Base-by-base conservation (phyloP, 352 stramenopile genomes). In the Globisporangium middletonii region DNA sequence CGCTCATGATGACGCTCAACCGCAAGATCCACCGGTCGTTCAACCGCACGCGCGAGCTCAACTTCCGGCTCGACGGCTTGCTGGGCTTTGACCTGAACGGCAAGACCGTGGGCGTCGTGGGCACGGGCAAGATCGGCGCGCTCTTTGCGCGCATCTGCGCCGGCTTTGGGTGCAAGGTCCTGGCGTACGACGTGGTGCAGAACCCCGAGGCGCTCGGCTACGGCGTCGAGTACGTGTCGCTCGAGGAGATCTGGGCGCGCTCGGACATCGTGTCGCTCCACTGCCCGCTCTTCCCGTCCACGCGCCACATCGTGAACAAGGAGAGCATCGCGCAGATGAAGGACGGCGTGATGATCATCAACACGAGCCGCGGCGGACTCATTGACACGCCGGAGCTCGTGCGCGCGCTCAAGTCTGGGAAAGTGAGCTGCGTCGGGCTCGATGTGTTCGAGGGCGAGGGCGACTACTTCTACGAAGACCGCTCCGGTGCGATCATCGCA, bases 261-360 rank as follows among this genome's bases (percentile, higher is more conserved):
- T 83, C 79, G 42, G 88, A 97, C 59, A 86, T 97, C 53, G 89
- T 97, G 33, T 92, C 85, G 57, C 72, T 96, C 16, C 83, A 95
- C 66, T 89, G 87, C 57, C 89, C 91, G 8, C 68, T 97, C 8
- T 77, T 95, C 50, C 74, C 77, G 27, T 73, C 73, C 8, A 97
- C 87, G 1, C 77, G 80, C 26, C 87, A 97, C 68, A 82, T 83
- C 18, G 85, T 97, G 57, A 92, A 95, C 60, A 67, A 76, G 11
- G 68, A 85, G 28, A 85, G 80, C 50, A 81, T 97, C 48, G 62
- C 68, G 12, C 83, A 92, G 69, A 92, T 98, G 69, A 97, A 97
- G 69, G 60, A 90, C 16, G 72, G 79, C 16, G 86, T 96, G 3
- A 83, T 94, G 62, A 63, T 98, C 12, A 96, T 98, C 63, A 98